phyloP scores from a whole-genome alignment of 345 rosid species.

The Salix caprea region DNA sequence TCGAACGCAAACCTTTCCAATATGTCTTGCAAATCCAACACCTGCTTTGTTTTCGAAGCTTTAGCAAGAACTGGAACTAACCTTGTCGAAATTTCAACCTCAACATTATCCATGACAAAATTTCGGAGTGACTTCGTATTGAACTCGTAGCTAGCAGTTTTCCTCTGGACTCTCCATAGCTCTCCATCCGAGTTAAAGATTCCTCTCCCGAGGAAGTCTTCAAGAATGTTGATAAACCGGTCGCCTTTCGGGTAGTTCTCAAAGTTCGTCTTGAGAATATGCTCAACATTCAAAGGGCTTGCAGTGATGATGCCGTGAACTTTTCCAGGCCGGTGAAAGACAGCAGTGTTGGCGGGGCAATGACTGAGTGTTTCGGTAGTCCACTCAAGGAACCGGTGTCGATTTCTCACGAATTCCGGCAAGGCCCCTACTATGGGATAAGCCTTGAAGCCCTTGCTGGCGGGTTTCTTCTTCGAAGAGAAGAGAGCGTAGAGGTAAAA shows the following conservation, averaged over 20 bases:
- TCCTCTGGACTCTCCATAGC: constrained; percentile 37
- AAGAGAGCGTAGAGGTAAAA: constrained; percentile 7
- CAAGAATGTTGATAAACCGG: constrained; percentile 15
- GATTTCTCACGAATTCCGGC: constrained; percentile 37
- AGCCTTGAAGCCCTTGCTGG: constrained; percentile 25
- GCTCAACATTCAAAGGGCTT: constrained; percentile 33
- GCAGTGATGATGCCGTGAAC: constrained; percentile 36
- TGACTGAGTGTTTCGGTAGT: constrained; percentile 22
- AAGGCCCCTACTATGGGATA: constrained; percentile 36
- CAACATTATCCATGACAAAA: constrained; percentile 31
- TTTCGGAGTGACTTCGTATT: constrained; percentile 36
- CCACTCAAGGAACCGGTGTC: constrained; percentile 45
- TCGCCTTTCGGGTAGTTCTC: constrained; percentile 44
- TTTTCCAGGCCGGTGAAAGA: constrained; percentile 25
- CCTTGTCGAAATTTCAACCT: constrained; percentile 28
- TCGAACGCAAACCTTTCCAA: constrained; percentile 22
- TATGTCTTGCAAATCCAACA: constrained; percentile 24
- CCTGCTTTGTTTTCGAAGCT: constrained; percentile 10
- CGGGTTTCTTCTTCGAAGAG: neutral
- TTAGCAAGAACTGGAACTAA: constrained; percentile 25
- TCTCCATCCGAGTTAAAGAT: constrained; percentile 47
- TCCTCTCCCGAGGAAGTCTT: constrained; percentile 43
- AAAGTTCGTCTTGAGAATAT: constrained; percentile 40
- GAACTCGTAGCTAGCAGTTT: constrained; percentile 45
- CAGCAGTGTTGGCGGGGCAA: constrained; percentile 26